These are phyloP conservation scores for Aurifilum marmelostoma DNA, from an alignment of 2,329 filamentous ascomycete species.

Conservation along the genomic window DNA sequence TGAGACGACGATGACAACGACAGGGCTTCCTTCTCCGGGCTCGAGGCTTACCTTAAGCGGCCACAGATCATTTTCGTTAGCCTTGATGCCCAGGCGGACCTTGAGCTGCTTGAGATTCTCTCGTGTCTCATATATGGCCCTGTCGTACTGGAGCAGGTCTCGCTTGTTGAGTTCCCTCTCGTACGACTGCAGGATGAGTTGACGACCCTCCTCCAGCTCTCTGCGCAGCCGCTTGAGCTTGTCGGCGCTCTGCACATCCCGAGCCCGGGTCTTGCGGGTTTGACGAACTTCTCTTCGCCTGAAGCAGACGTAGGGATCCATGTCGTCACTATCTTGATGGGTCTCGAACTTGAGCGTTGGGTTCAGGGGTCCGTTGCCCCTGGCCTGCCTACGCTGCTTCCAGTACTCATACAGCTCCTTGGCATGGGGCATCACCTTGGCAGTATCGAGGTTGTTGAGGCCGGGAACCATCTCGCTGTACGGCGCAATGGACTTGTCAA, in stretches of 20 bases:
- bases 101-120: slow-evolving; percentile 85
- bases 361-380: slow-evolving; percentile 73
- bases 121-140: slow-evolving; percentile 80
- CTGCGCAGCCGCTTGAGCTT: slow-evolving; percentile 89
- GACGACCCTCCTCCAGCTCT: slow-evolving; percentile 86
- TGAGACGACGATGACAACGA: not conserved
- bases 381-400: slow-evolving; percentile 70
- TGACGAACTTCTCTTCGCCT: slow-evolving; percentile 91
- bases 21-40: not conserved
- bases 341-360: slow-evolving; percentile 90
- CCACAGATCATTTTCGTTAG: slow-evolving; percentile 90
- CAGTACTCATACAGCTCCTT: slow-evolving; percentile 90
- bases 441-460: slow-evolving; percentile 56
- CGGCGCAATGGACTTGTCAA: slow-evolving; percentile 83
- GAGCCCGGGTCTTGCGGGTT: slow-evolving; percentile 89
- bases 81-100: slow-evolving; percentile 84
- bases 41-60: slow-evolving; percentile 78
- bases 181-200: slow-evolving; percentile 76
- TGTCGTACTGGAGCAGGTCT: slow-evolving; percentile 75
- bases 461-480: slow-evolving; percentile 77
- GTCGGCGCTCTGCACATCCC: slow-evolving; percentile 92
- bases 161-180: slow-evolving; percentile 80
- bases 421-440: slow-evolving; percentile 61
- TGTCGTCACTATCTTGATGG: slow-evolving; percentile 90
- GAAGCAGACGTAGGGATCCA: slow-evolving; percentile 98